phyloP scores from a whole-genome alignment of 768 basidiomycete species.

The Xerocomellus amylosporus region DNA sequence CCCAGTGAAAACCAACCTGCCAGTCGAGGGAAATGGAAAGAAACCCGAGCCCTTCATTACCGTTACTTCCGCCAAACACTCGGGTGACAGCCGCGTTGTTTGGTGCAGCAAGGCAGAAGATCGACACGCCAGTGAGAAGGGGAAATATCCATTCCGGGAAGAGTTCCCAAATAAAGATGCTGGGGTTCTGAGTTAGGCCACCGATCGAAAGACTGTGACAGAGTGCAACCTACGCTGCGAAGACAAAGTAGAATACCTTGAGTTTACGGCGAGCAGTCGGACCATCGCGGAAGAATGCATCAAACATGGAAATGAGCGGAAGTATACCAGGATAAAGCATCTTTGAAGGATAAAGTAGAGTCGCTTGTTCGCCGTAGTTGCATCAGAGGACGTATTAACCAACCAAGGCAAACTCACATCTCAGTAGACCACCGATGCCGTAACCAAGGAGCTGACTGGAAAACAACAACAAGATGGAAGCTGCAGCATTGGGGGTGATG shows the following conservation, averaged over 20 bases:
- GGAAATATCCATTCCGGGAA: slow-evolving; percentile 46
- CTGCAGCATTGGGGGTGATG: slow-evolving; percentile 44
- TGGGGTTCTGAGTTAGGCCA: not conserved
- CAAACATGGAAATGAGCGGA: slow-evolving; percentile 26
- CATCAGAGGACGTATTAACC: not conserved
- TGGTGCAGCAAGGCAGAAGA: slow-evolving; percentile 57
- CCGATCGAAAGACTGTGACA: slow-evolving; percentile 13
- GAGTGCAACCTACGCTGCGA: slow-evolving; percentile 29
- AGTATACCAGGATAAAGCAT: slow-evolving; percentile 41
- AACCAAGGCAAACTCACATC: slow-evolving; percentile 33
- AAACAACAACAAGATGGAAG: slow-evolving; percentile 45
- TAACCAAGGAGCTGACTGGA: slow-evolving; percentile 43
- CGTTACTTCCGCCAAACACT: slow-evolving; percentile 60
- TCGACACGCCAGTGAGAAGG: slow-evolving; percentile 56
- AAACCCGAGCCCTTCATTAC: slow-evolving; percentile 60
- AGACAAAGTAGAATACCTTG: slow-evolving; percentile 27
- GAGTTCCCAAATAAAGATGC: slow-evolving; percentile 33
- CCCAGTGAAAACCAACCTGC: slow-evolving; percentile 41
- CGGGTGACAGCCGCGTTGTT: slow-evolving; percentile 49
- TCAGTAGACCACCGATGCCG: slow-evolving; percentile 53
- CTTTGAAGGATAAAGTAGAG: slow-evolving; percentile 43
- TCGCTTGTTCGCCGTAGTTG: slow-evolving; percentile 10
- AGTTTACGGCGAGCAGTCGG: slow-evolving; percentile 40
- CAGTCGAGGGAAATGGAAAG: slow-evolving; percentile 62
- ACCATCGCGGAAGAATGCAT: slow-evolving; percentile 42